Base-by-base conservation (phyloP, 768 basidiomycete species). In the Tricholoma terreum region DNA sequence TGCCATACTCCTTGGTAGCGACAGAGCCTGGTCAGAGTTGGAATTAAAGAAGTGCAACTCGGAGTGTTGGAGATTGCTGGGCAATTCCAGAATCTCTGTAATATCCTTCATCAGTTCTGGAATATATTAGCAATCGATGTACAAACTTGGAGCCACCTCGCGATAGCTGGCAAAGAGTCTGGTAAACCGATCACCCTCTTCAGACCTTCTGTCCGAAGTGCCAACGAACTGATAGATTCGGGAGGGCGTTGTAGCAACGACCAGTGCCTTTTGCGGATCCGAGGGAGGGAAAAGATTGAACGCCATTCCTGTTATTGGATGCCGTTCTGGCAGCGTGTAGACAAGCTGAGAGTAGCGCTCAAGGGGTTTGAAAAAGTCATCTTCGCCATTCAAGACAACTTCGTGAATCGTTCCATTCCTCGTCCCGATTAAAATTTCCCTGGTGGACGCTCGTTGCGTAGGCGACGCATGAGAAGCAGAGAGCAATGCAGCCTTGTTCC, bases 161-260 rank as follows among this genome's bases (percentile, higher is more conserved):
- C 85, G 77, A 64, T 94, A 93, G 15, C 76, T 71, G 36, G 82
- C 78, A 65, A 97, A 94, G 15, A 96, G 71, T 15, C 79, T 74
- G 21, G 87, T 81, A 67, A 95, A 94, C 17, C 87, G 84, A 10
- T 86, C 85, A 17, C 80, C 81, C 11, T 95, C 95, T 33, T 93
- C 92, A 15, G 83, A 75, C 58, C 83, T 82, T 50, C 80, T 80
- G 58, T 88, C 86, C 9, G 84, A 77, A 30, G 74, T 60, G 2
- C 94, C 94, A 48, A 84, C 78, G 60, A 96, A 92, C 67, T 98
- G 94, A 68, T 97, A 96, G 67, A 98, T 89, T 59, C 94, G 83
- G 6, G 89, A 87, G 10, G 85, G 82, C 2, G 97, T 98, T 0
- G 93, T 94, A 7, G 84, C 86, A 17, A 98, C 75, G 15, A 97